Evolutionary conservation across 2,329 filamentous ascomycete species (phyloP), one percentile per base, ranked within the genome.

Genomic region (Purpureocillium lavendulum): DNA sequence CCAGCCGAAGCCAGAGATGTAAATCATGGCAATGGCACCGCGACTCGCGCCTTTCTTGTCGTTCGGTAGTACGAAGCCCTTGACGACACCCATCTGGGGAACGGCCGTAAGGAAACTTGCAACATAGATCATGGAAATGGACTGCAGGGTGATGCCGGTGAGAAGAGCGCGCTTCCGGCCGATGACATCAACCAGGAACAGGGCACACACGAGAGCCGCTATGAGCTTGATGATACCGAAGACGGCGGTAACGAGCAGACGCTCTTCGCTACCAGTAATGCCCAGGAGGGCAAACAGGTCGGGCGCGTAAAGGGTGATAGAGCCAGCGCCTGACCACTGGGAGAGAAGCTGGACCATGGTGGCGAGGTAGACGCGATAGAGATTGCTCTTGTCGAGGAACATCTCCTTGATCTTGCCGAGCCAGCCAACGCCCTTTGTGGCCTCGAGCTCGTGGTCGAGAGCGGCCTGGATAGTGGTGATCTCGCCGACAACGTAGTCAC

Each of bases 151-250:
- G 49, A 82, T 82, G 3, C 79, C 79, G 1, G 71, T 57, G 15
- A 80, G 66, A 1, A 83, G 67, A 1, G 79, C 69, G 7, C 77
- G 74, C 60, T 87, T 88, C 42, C 85, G 80, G 5, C 85, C 85
- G 47, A 89, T 80, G 39, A 83, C 78, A 49, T 89, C 85, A 46
- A 89, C 83, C 7, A 89, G 71, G 71, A 89, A 87, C 38, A 88
- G 69, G 0, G 84, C 83, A 55, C 84, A 89, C 30, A 76, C 48
- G 24, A 88, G 55, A 13, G 82, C 76, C 0, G 80, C 72, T 6
- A 75, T 56, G 40, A 89, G 74, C 54, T 89, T 89, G 49, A 87
- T 69, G 38, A 87, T 73, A 32, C 84, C 84, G 39, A 88, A 87
- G 37, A 90, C 76, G 4, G 77, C 83, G 0, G 82, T 88, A 12